Conservation (phyloP, 2,329 filamentous ascomycete genomes). For the Cladophialophora bantiana region DNA sequence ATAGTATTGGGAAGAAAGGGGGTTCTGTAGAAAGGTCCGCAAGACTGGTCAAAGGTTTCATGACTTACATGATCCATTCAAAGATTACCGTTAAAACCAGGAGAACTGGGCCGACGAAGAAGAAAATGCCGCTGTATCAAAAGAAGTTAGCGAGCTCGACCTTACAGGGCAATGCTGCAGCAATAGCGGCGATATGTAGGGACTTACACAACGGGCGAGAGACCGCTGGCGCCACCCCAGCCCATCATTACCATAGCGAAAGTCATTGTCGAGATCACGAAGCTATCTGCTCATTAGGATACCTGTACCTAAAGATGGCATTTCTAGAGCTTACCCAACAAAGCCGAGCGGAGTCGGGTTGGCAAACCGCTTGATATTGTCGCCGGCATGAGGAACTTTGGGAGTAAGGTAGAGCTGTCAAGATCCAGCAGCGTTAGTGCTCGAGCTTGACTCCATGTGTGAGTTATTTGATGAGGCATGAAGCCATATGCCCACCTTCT, state of each 20-base stretch:
- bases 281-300: slow-evolving; percentile 27
- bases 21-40: background rate
- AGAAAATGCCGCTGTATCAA: slow-evolving; percentile 36
- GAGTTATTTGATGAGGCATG: background rate
- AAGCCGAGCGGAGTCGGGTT: slow-evolving; percentile 40
- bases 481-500: slow-evolving; percentile 29
- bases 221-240: slow-evolving; percentile 36
- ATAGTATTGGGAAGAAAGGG: background rate
- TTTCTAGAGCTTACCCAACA: slow-evolving; percentile 30
- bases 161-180: background rate
- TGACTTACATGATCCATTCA: slow-evolving; percentile 38
- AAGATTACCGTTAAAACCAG: slow-evolving; percentile 36
- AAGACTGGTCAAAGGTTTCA: background rate
- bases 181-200: background rate
- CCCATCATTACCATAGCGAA: slow-evolving; percentile 40
- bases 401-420: slow-evolving; percentile 39
- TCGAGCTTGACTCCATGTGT: background rate
- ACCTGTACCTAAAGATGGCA: background rate
- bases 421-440: background rate
- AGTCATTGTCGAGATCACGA: slow-evolving; percentile 39
- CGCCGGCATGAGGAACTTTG: slow-evolving; percentile 36
- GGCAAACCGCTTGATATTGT: slow-evolving; percentile 38
- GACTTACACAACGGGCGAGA: slow-evolving; percentile 37
- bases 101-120: slow-evolving; percentile 40
- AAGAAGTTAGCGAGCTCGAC: background rate